Base-by-base conservation (phyloP, 1,139 yeast genomes). In the Geotrichum phurueaensis region DNA sequence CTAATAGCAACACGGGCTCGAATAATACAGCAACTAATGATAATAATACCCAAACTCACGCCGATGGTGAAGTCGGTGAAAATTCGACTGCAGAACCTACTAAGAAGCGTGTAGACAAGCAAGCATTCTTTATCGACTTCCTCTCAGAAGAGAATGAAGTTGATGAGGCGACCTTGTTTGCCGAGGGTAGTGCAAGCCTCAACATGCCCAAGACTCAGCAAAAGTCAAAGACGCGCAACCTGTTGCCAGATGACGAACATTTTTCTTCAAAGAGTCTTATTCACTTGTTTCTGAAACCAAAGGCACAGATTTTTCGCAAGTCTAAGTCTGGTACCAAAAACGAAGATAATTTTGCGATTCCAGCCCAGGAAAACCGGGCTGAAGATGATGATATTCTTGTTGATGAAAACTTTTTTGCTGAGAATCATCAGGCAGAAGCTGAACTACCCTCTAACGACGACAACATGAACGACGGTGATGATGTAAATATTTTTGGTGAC, bases 331-430 rank as follows among this genome's bases (percentile, higher is more conserved):
- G n/a, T 45, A 33, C 33, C 3, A 48, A 58, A n/a, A 45, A 52
- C 12, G 64, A 63, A 29, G 47, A 39, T 1, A 3, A 39, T 1
- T 39, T 39, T n/a, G 18, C 47, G 43, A 25, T 13, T 31, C 25
- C 50, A 63, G 62, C 54, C 47, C 47, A 39, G 20, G 20, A 39
- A 3, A n/a, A 39, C 18, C 53, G 58, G 53, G 45, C 62, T 56
- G 67, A 67, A 7, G 65, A 61, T 23, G 65, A 67, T 65, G 43
- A 36, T n/a, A 39, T 39, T n/a, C 5, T 54, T 22, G 69, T 62
- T 23, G 94, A 89, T 69, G 89, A 87, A 65, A 80, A 83, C 56
- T 88, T 80, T 70, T 89, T 92, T 86, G 95, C 96, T 0, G 80
- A 82, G 27, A 70, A 69, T 18, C 60, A 58, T 57, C 73, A 69